Base-by-base conservation (phyloP, 148 eudicot species). In the Spergularia marina region DNA sequence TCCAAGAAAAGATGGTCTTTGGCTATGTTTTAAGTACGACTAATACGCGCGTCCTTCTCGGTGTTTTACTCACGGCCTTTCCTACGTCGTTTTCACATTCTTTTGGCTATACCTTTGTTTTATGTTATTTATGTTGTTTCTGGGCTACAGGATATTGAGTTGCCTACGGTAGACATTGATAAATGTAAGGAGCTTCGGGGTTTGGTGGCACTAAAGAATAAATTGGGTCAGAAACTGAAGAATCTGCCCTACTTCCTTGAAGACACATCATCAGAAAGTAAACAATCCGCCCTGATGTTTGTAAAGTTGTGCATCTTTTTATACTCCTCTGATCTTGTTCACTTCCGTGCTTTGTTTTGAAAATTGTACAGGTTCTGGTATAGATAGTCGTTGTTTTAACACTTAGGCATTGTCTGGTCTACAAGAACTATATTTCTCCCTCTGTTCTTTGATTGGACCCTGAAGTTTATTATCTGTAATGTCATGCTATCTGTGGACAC, bases 181-280 rank as follows among this genome's bases (percentile, higher is more conserved):
- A 68, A 68, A 55, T 6, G 49, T 49, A 12, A 49, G 0, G 13
- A 68, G 34, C 7, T 25, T 36, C 4, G 0, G 4, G 56, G 12
- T 49, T 49, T 68, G 71, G 71, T 68, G 71, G 23, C 6, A 39
- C 0, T 68, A 51, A 49, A 34, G 39, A 13, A 4, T 7, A 20
- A 12, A 4, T 52, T 68, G 49, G 57, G 20, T 8, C 36, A 17
- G 40, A 55, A 52, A 21, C 23, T 68, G 20, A 13, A 21, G 39
- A 17, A 49, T 20, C 14, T 79, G 6, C 83, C 74, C 2, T 81
- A 81, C 74, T 58, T 47, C 51, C 76, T 76, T 25, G 80, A 81
- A 58, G 83, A 81, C 25, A 65, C 73, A 63, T 47, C 53, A 8
- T 12, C 63, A 36, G 61, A 53, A 65, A 62, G 65, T 76, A 64